Base-by-base conservation (phyloP, 345 rosid species). In the Citrus hindsii region DNA sequence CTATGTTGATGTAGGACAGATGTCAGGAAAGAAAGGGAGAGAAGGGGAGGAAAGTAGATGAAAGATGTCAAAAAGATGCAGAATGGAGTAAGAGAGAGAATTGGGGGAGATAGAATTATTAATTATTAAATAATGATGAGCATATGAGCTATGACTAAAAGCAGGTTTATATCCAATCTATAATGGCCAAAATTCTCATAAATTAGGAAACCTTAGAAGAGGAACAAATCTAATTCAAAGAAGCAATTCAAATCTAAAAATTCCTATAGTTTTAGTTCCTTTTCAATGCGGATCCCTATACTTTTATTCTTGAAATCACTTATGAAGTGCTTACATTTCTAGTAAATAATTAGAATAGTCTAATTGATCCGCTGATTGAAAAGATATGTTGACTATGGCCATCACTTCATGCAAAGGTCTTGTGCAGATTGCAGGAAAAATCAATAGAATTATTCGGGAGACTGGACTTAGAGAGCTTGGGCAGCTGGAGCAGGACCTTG, bases 401-500 rank as follows among this genome's bases (percentile, higher is more conserved):
- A 25, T 69, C 59, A 14, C 32, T 25, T 74, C 27, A 61, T 61
- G 21, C 25, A 35, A 60, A 38, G 65, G 38, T 80, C 68, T 73
- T 30, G 8, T 89, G 84, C 86, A 94, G 99, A 93, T 97, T 81
- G 98, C 98, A 32, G 94, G 91, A 83, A 97, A 94, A 90, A 83
- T 97, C 73, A 94, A 90, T 84, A 86, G 84, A 83, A 82, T 88
- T 46, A 94, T 97, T 71, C 88, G 88, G 83, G 98, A 97, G 53
- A 80, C 75, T 74, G 93, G 91, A 66, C 98, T 97, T 79, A 85
- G 90, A 77, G 98, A 97, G 75, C 84, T 97, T 79, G 99, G 98
- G 78, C 96, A 97, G 77, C 91, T 97, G 71, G 97, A 97, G 84
- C 98, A 97, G 83, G 97, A 92, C 79, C 94, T 97, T 79, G 98